phyloP scores from a whole-genome alignment of 352 stramenopile genomes.

The Phytophthora litchii region DNA sequence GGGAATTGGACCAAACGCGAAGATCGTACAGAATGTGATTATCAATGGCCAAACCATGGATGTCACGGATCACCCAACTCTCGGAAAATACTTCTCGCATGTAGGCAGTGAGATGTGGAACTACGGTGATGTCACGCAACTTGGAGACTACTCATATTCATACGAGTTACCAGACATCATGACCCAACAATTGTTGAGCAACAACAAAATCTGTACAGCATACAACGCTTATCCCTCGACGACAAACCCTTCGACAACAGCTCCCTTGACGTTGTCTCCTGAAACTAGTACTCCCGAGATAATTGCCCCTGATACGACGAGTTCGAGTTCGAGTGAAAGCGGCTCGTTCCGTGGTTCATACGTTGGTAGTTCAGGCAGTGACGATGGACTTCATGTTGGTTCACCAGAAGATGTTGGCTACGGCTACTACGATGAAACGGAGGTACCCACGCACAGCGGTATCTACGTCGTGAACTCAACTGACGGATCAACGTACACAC shows the following conservation, averaged over 20 bases:
- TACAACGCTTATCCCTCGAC: constrained; percentile 44
- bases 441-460: constrained; percentile 12
- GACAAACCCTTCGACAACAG: not conserved
- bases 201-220: constrained; percentile 52
- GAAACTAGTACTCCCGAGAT: not conserved
- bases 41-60: constrained; percentile 56
- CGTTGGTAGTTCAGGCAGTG: not conserved
- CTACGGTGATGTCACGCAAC: constrained; percentile 52
- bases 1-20: constrained; percentile 43
- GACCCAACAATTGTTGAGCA: constrained; percentile 56
- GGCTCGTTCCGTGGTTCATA: constrained; percentile 9
- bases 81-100: constrained; percentile 58
- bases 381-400: constrained; percentile 9
- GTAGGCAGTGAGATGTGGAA: constrained; percentile 54
- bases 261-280: not conserved
- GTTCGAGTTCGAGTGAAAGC: constrained; percentile 2
- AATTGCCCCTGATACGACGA: not conserved
- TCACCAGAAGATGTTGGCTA: constrained; percentile 23
- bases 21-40: constrained; percentile 46
- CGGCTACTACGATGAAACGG: constrained; percentile 21
- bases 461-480: constrained; percentile 27
- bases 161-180: constrained; percentile 63
- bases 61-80: constrained; percentile 26
- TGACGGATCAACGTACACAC: constrained; percentile 19
- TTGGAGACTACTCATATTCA: constrained; percentile 64